phyloP scores from a whole-genome alignment of 768 basidiomycete species.

The Pleurotus pulmonarius region DNA sequence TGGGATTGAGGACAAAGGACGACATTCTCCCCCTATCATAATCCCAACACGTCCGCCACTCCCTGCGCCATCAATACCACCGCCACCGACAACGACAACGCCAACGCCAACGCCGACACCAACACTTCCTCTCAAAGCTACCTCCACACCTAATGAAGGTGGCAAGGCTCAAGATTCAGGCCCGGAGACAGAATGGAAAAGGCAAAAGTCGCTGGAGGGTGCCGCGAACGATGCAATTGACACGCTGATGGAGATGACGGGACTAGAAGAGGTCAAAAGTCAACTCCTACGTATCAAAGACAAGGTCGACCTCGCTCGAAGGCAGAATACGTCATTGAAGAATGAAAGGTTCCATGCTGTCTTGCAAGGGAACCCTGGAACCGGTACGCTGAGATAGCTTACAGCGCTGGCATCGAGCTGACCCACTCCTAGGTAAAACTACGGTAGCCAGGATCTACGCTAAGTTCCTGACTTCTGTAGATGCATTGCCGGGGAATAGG shows the following conservation, averaged over 20 bases:
- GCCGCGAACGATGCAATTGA: slow-evolving; percentile 53
- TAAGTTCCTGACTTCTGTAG: slow-evolving; percentile 53
- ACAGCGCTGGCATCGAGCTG: not conserved
- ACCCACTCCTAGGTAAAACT: slow-evolving; percentile 50
- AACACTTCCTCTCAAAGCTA: too few relatives aligned
- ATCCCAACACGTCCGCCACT: too few relatives aligned
- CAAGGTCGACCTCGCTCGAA: slow-evolving; percentile 49
- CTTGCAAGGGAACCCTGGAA: slow-evolving; percentile 71
- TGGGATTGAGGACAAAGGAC: too few relatives aligned
- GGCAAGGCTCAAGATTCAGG: slow-evolving; percentile 25
- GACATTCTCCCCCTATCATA: too few relatives aligned
- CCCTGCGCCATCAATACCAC: too few relatives aligned
- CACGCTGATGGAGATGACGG: slow-evolving; percentile 65
- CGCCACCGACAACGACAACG: too few relatives aligned
- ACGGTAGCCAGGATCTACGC: slow-evolving; percentile 65
- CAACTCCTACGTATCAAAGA: slow-evolving; percentile 57
- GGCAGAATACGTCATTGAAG: slow-evolving; percentile 50
- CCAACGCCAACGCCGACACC: too few relatives aligned
- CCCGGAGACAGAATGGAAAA: slow-evolving; percentile 49
- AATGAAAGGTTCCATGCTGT: slow-evolving; percentile 59
- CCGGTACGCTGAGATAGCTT: slow-evolving; percentile 40
- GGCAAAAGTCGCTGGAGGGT: slow-evolving; percentile 54
- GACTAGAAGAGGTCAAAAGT: slow-evolving; percentile 61
- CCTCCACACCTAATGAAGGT: too few relatives aligned
- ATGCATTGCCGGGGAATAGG: slow-evolving; percentile 45